Evolutionary conservation across 2,329 filamentous ascomycete species (phyloP).

Genomic region (Hypoxylon rubiginosum): DNA sequence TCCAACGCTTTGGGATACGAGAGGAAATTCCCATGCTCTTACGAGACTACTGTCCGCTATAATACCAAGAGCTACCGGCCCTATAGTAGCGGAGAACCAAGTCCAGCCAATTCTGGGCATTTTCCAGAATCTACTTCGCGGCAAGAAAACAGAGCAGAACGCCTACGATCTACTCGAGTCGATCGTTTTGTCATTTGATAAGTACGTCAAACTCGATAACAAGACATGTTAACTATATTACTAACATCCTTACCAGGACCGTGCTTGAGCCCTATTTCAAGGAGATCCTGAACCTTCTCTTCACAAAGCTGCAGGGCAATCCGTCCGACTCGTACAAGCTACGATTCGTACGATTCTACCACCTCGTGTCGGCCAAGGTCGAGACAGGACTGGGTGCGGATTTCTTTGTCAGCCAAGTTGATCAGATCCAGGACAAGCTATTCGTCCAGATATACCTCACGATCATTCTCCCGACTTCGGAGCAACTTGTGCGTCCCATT

Average conservation of each 20-base stretch:
- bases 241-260: slow-evolving; percentile 57
- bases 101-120: slow-evolving; percentile 92
- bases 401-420: slow-evolving; percentile 88
- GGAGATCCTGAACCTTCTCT: slow-evolving; percentile 83
- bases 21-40: slow-evolving; percentile 92
- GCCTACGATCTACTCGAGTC: slow-evolving; percentile 92
- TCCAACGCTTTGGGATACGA: slow-evolving; percentile 89
- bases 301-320: slow-evolving; percentile 78
- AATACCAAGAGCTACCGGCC: slow-evolving; percentile 79
- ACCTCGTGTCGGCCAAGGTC: slow-evolving; percentile 83
- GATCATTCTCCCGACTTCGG: slow-evolving; percentile 89
- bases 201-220: slow-evolving; percentile 62
- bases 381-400: slow-evolving; percentile 90
- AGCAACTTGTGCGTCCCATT: slow-evolving; percentile 86
- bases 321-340: slow-evolving; percentile 84
- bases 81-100: slow-evolving; percentile 83
- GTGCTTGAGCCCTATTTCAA: slow-evolving; percentile 82
- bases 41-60: slow-evolving; percentile 87
- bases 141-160: slow-evolving; percentile 86
- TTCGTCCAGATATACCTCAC: slow-evolving; percentile 88
- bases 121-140: slow-evolving; percentile 88
- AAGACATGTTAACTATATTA: neutral
- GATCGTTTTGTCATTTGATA: slow-evolving; percentile 78
- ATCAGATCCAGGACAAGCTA: slow-evolving; percentile 81
- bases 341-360: slow-evolving; percentile 94